Evolutionary conservation across 2,329 filamentous ascomycete genomes (phyloP).

Genomic region (Paracorniculantispora psalliotae): DNA sequence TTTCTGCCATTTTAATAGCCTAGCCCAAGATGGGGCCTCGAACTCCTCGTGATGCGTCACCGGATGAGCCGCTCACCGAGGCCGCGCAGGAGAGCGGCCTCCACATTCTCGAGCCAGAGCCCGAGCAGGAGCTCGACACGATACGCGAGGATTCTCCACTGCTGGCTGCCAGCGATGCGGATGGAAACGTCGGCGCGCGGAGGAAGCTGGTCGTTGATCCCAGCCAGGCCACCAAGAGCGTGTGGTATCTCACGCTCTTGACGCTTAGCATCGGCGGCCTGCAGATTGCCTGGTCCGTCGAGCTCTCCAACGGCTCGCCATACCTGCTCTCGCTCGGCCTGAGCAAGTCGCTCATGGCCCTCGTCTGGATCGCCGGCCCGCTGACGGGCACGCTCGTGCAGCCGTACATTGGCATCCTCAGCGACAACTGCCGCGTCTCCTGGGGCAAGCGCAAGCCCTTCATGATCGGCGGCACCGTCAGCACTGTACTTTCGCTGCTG

Average conservation of each 20-base stretch:
- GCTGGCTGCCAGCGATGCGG: conserved; percentile 13
- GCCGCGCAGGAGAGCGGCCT: conserved; percentile 8
- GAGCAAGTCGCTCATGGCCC: conserved; percentile 75
- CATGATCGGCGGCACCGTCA: conserved; percentile 64
- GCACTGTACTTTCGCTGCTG: conserved; percentile 63
- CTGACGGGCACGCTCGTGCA: conserved; percentile 74
- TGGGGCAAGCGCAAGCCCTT: conserved; percentile 82
- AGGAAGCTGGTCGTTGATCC: conserved; percentile 33
- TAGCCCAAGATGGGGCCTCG: not conserved
- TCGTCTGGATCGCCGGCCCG: conserved; percentile 81
- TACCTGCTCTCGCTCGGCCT: conserved; percentile 75
- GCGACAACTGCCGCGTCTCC: conserved; percentile 67
- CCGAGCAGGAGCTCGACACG: conserved; percentile 15
- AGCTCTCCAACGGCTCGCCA: conserved; percentile 87
- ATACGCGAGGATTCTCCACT: conserved; percentile 18
- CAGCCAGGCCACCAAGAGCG: conserved; percentile 65
- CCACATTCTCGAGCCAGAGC: conserved; percentile 8
- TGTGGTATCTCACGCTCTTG: conserved; percentile 79
- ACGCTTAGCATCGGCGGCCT: conserved; percentile 83
- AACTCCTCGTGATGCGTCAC: not conserved
- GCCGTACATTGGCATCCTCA: conserved; percentile 76
- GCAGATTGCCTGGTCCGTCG: conserved; percentile 94
- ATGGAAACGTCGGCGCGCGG: not conserved
- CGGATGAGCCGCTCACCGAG: conserved; percentile 8
- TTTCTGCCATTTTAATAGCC: not conserved